Conservation (phyloP, 139 green algal species). For the Chlamydomonas eustigma region DNA sequence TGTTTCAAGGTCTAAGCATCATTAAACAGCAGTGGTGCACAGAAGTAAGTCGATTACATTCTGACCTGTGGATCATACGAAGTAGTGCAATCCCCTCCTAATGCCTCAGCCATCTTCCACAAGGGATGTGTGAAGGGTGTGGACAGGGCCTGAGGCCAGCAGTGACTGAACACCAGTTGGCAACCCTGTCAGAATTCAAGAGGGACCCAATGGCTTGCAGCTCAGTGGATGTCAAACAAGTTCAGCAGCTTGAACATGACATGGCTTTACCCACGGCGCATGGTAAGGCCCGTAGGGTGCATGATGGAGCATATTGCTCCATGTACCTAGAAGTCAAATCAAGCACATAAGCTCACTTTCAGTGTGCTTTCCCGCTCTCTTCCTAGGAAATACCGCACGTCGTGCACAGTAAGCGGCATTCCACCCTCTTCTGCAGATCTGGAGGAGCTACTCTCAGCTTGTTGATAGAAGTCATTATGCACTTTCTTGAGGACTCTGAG, state of each 20-base stretch:
- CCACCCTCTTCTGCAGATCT: neutral
- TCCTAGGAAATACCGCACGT: conserved; percentile 27
- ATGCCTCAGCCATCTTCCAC: conserved; percentile 65
- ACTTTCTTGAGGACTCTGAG: conserved; percentile 44
- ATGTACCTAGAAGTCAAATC: no score
- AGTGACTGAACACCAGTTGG: conserved; percentile 68
- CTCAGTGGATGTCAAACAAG: no score
- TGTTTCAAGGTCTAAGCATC: neutral
- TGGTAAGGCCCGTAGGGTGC: no score
- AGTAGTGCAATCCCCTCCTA: conserved; percentile 62
- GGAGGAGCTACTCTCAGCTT: no score
- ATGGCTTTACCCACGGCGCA: no score
- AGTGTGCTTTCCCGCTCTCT: conserved; percentile 7
- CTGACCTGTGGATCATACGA: neutral
- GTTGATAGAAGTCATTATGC: no score
- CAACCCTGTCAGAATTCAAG: conserved; percentile 46
- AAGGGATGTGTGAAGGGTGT: conserved; percentile 56
- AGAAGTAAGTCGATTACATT: neutral
- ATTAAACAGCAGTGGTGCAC: neutral
- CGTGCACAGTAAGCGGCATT: conserved; percentile 14
- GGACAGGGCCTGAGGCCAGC: conserved; percentile 52
- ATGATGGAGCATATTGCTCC: no score
- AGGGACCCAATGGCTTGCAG: no score
- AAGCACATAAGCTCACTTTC: neutral
- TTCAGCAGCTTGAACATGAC: no score